These are phyloP conservation scores for Plasmodium chabaudi DNA, from an alignment of 169 alveolate species.

Conservation along the genomic window DNA sequence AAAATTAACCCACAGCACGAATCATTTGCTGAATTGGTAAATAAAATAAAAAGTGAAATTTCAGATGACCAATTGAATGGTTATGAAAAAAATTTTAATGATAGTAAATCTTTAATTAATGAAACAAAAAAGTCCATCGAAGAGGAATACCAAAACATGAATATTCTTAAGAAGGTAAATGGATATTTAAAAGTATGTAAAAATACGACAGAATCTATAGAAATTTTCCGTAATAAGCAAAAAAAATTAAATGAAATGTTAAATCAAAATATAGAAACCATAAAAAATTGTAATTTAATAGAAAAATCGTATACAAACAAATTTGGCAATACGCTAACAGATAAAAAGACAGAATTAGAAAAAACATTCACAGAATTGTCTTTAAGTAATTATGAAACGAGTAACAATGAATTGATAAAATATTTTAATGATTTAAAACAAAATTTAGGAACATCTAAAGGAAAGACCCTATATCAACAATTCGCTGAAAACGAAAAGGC, in stretches of 20 bases:
- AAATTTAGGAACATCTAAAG: no score
- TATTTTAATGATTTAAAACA: no score
- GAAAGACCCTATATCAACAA: no score
- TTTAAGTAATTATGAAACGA: no score
- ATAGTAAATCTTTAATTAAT: not conserved
- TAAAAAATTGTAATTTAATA: slow-evolving; percentile 1
- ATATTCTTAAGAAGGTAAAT: slow-evolving; percentile 5
- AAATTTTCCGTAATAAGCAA: not conserved
- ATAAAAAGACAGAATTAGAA: not conserved
- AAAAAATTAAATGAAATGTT: not conserved
- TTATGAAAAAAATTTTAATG: not conserved
- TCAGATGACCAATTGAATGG: not conserved
- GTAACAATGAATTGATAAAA: no score
- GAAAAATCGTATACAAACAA: not conserved
- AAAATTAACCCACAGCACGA: no score
- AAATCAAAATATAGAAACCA: not conserved
- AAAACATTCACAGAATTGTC: no score
- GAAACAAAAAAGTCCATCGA: slow-evolving; percentile 3
- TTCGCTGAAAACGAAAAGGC: no score
- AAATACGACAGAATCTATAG: not conserved
- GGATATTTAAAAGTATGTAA: not conserved
- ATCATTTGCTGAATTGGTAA: no score
- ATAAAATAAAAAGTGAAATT: no score
- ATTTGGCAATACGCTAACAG: not conserved
- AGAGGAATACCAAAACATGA: not conserved